Conservation (phyloP, 768 basidiomycete genomes). For the Suillus spraguei region DNA sequence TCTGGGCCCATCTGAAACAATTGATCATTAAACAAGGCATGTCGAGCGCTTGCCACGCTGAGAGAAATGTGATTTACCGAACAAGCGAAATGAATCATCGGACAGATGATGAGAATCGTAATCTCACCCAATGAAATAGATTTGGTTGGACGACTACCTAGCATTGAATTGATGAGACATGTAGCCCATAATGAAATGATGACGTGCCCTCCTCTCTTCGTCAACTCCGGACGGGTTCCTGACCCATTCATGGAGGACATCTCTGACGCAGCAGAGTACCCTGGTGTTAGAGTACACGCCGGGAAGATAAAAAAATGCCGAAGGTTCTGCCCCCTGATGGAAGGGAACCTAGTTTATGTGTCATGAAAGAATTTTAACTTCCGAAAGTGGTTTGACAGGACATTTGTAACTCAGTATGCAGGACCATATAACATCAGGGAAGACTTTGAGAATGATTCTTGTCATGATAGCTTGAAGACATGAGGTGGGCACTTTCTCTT, state of each 20-base stretch:
- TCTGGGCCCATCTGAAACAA: too few species aligned
- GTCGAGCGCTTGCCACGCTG: too few species aligned
- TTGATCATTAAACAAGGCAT: too few species aligned
- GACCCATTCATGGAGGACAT: slow-evolving; percentile 32
- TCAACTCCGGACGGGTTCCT: slow-evolving; percentile 35
- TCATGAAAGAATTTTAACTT: too few species aligned
- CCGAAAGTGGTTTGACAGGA: too few species aligned
- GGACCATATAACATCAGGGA: too few species aligned
- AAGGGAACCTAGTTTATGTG: too few species aligned
- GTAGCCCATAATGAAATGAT: slow-evolving; percentile 33
- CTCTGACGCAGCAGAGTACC: slow-evolving; percentile 17
- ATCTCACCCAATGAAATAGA: slow-evolving; percentile 27
- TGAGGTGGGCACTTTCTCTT: too few species aligned
- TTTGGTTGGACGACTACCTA: slow-evolving; percentile 32
- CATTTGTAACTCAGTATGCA: too few species aligned
- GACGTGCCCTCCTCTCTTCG: slow-evolving; percentile 37
- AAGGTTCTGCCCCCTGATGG: too few species aligned
- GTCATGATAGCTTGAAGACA: too few species aligned
- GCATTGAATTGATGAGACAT: slow-evolving; percentile 42
- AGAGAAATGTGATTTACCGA: slow-evolving; percentile 45
- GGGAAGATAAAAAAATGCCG: slow-evolving; percentile 8
- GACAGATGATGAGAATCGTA: slow-evolving; percentile 33
- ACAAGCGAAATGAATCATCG: slow-evolving; percentile 29
- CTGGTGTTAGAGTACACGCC: slow-evolving; percentile 25
- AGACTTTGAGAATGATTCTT: too few species aligned